These are phyloP conservation scores for Lachnellula arida DNA, from an alignment of 2,329 filamentous ascomycete species.

Conservation along the genomic window DNA sequence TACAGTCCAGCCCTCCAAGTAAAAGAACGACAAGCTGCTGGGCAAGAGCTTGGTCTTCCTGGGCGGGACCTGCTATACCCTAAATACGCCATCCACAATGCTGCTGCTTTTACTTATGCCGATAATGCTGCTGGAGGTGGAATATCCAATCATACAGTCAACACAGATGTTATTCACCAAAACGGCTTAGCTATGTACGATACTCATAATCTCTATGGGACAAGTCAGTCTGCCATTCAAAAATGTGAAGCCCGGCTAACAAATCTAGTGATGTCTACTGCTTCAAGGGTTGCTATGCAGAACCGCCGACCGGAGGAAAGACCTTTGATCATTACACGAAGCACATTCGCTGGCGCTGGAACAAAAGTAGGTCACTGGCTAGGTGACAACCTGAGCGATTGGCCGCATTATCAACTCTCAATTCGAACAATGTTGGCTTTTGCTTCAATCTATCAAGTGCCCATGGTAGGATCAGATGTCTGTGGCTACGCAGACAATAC, in stretches of 20 bases:
- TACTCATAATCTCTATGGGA: constrained; percentile 72
- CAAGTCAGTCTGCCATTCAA: constrained; percentile 37
- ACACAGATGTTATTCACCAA: constrained; percentile 63
- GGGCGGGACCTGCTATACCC: constrained; percentile 60
- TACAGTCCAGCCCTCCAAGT: not conserved
- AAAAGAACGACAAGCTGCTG: constrained; percentile 21
- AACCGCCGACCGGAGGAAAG: constrained; percentile 57
- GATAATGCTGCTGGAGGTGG: constrained; percentile 42
- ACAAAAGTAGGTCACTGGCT: constrained; percentile 58
- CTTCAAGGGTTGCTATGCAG: constrained; percentile 62
- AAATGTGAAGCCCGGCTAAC: constrained; percentile 11
- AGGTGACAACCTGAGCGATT: constrained; percentile 53
- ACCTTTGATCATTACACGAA: constrained; percentile 69
- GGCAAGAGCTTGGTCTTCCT: constrained; percentile 52
- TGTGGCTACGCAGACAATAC: constrained; percentile 70
- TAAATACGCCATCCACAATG: constrained; percentile 61
- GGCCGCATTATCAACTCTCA: constrained; percentile 55
- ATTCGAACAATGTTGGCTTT: constrained; percentile 58
- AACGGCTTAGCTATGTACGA: constrained; percentile 68
- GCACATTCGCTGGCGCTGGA: constrained; percentile 70
- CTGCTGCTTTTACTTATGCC: constrained; percentile 44
- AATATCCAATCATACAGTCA: constrained; percentile 55
- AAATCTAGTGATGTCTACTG: constrained; percentile 58
- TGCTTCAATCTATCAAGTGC: constrained; percentile 60
- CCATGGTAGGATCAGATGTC: constrained; percentile 67